These are phyloP conservation scores for Beta lomatogona DNA, from an alignment of 179 eudicot species.

Conservation along the genomic window DNA sequence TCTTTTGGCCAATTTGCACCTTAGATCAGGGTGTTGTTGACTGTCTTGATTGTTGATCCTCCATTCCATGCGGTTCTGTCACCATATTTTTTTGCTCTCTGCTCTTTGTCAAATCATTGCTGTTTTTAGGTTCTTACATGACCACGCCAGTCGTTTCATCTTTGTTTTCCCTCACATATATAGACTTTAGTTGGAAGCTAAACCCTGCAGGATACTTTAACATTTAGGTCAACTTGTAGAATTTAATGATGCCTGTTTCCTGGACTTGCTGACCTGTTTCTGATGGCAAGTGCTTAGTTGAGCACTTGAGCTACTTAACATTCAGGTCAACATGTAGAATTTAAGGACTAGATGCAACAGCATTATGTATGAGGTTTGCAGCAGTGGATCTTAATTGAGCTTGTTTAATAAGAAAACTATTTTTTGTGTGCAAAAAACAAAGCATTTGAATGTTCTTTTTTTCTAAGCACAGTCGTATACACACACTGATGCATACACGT, in stretches of 20 bases:
- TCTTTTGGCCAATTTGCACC: too few species aligned
- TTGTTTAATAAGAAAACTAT: too few species aligned
- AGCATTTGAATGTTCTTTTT: too few species aligned
- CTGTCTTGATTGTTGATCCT: neutral
- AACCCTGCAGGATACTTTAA: too few species aligned
- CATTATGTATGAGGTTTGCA: neutral
- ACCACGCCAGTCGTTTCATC: neutral
- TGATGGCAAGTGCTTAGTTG: too few species aligned
- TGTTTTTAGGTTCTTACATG: neutral
- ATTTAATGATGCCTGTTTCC: neutral
- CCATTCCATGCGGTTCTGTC: neutral
- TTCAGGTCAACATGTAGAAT: neutral
- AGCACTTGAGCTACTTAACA: too few species aligned
- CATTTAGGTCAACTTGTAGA: neutral
- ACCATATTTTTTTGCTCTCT: neutral
- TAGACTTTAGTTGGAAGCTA: neutral
- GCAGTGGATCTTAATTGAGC: neutral
- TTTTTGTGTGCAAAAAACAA: too few species aligned
- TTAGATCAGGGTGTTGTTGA: neutral
- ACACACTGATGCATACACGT: neutral
- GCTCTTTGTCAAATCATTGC: neutral
- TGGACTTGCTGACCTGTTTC: neutral
- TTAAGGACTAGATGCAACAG: neutral
- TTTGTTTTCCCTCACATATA: neutral
- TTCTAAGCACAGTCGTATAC: neutral